Conservation (phyloP, 73 alveolate species). For the Uronychia setigera region DNA sequence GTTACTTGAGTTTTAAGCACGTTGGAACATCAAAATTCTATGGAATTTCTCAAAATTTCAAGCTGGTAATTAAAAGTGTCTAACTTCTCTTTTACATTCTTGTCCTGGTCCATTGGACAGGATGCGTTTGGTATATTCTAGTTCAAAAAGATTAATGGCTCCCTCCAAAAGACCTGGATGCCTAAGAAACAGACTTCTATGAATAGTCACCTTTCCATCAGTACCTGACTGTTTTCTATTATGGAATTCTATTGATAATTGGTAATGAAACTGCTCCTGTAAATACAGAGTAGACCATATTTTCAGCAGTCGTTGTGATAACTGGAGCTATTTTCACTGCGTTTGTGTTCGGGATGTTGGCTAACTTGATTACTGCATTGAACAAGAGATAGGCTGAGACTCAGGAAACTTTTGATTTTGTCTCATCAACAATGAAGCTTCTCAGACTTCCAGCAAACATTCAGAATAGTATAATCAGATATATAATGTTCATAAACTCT, state of each 20-base stretch:
- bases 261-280: slow-evolving; percentile 64
- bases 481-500: slow-evolving; percentile 38
- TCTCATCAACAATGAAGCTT: slow-evolving; percentile 48
- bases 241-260: slow-evolving; percentile 38
- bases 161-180: slow-evolving; percentile 56
- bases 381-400: slow-evolving; percentile 48
- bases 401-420: slow-evolving; percentile 50
- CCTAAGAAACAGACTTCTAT: slow-evolving; percentile 34
- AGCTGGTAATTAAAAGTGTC: slow-evolving; percentile 42
- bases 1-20: not conserved
- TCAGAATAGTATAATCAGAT: slow-evolving; percentile 33
- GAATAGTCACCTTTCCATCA: slow-evolving; percentile 10
- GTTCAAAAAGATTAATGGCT: slow-evolving; percentile 50
- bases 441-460: slow-evolving; percentile 48
- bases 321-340: slow-evolving; percentile 62
- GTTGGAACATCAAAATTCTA: not conserved
- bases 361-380: slow-evolving; percentile 50
- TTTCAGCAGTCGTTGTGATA: slow-evolving; percentile 38
- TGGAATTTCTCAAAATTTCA: slow-evolving; percentile 20
- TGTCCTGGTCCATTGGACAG: slow-evolving; percentile 66
- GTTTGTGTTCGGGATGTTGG: slow-evolving; percentile 66
- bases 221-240: slow-evolving; percentile 55
- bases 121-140: slow-evolving; percentile 70
- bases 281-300: slow-evolving; percentile 28
- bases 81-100: slow-evolving; percentile 48